Base-by-base conservation (phyloP, 768 basidiomycete species). In the Gelatoporia subvermispora region DNA sequence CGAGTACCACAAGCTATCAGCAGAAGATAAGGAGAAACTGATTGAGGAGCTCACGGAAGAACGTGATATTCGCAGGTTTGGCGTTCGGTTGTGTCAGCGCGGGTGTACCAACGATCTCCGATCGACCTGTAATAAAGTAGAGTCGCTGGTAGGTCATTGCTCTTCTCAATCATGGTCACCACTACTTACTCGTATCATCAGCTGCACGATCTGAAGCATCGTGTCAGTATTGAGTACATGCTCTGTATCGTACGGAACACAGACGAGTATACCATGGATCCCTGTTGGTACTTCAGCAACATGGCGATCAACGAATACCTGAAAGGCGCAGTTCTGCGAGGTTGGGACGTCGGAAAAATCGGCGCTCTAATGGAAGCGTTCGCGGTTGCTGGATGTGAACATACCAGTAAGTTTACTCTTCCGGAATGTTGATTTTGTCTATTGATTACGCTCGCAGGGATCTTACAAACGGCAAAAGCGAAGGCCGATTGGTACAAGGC, bases 321-420 rank as follows among this genome's bases (percentile, higher is more conserved):
- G 10, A 18, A 40, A n/a, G 28, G 11, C 20, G 22, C 18, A 16
- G 20, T 24, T 8, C 23, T 9, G 8, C 11, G 9, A 20, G 17
- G 41, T 7, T 24, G 23, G 41, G 38, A 39, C 5, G 36, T 37
- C 11, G 45, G 25, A 18, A 4, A 23, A n/a, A 47, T 47, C n/a
- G 37, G 45, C 8, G 17, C 20, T 18, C 45, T 47, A 7, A 24
- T 28, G n/a, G 47, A 48, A 39, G 47, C 47, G 3, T 48, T 48
- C 18, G 22, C 47, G 9, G 24, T 48, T 25, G 38, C 47, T 15
- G 47, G 47, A 13, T 41, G 38, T n/a, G 47, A 48, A 22, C 40
- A 25, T 17, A 17, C 40, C 16, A n/a, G 45, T 47, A 17, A 5
- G 45, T 17, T 1, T 3, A 23, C 15, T 17, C 21, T 8, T 20